Conservation (phyloP, 2,329 filamentous ascomycete species). For the Calonectria pauciramosa region DNA sequence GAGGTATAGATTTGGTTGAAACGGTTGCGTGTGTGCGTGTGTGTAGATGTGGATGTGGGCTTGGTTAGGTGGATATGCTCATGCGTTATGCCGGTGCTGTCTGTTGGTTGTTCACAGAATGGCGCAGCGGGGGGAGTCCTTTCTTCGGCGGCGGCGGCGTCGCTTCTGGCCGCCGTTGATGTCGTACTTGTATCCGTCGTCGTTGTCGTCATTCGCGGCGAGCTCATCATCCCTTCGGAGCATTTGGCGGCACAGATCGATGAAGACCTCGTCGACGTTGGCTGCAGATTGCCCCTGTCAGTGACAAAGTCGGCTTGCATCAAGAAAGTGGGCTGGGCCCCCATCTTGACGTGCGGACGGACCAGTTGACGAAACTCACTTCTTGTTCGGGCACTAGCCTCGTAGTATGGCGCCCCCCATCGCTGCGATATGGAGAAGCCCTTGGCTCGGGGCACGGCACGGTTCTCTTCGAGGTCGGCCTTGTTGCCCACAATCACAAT, state of each 20-base stretch:
- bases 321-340: constrained; percentile 14
- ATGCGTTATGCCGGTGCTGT: background rate
- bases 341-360: background rate
- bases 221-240: constrained; percentile 77
- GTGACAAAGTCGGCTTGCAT: constrained; percentile 34
- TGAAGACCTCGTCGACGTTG: constrained; percentile 92
- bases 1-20: background rate
- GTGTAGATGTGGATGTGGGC: background rate
- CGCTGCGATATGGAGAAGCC: constrained; percentile 88
- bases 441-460: constrained; percentile 80
- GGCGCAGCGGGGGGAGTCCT: constrained; percentile 56
- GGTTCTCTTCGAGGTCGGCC: constrained; percentile 88
- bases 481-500: constrained; percentile 96
- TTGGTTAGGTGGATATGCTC: background rate
- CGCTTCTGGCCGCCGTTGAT: constrained; percentile 43
- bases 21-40: background rate
- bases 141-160: constrained; percentile 48
- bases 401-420: constrained; percentile 93
- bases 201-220: constrained; percentile 47
- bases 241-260: constrained; percentile 87
- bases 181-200: constrained; percentile 60
- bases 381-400: constrained; percentile 85
- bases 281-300: constrained; percentile 57
- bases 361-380: constrained; percentile 59
- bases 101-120: constrained; percentile 54